phyloP scores from a whole-genome alignment of 768 basidiomycete species.

The Mycena galericulata region DNA sequence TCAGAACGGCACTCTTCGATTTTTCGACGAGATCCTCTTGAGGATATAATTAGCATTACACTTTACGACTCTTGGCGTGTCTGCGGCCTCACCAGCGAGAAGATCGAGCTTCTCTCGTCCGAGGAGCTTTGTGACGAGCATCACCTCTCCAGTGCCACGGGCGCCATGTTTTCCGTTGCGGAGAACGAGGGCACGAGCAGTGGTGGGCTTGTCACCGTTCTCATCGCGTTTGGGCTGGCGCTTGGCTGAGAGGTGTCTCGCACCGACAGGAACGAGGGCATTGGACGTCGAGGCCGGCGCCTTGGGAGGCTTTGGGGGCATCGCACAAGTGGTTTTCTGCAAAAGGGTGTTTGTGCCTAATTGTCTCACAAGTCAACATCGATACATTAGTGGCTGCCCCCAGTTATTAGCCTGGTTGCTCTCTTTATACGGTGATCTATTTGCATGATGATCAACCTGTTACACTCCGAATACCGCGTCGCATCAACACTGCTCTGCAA shows the following conservation, averaged over 20 bases:
- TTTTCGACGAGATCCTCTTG: conserved; percentile 76
- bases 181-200: conserved; percentile 77
- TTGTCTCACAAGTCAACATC: neutral
- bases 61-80: conserved; percentile 9
- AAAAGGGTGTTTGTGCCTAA: conserved; percentile 25
- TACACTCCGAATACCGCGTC: neutral
- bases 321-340: conserved; percentile 20
- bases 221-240: conserved; percentile 56
- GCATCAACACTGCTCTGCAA: conserved; percentile 6
- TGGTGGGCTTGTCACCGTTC: conserved; percentile 69
- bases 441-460: too few relatives aligned
- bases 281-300: conserved; percentile 46
- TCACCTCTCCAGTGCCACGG: conserved; percentile 75
- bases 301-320: conserved; percentile 43
- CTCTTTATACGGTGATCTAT: too few relatives aligned
- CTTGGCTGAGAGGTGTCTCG: conserved; percentile 58
- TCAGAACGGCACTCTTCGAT: conserved; percentile 68
- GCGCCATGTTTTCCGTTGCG: conserved; percentile 83
- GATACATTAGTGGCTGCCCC: too few relatives aligned
- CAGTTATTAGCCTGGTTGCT: too few relatives aligned
- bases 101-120: conserved; percentile 87
- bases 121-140: conserved; percentile 68
- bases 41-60: conserved; percentile 31
- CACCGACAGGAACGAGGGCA: conserved; percentile 68
- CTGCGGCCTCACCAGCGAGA: conserved; percentile 68